These are phyloP conservation scores for Ramularia endophylla DNA, from an alignment of 2,329 filamentous ascomycete genomes.

Conservation along the genomic window DNA sequence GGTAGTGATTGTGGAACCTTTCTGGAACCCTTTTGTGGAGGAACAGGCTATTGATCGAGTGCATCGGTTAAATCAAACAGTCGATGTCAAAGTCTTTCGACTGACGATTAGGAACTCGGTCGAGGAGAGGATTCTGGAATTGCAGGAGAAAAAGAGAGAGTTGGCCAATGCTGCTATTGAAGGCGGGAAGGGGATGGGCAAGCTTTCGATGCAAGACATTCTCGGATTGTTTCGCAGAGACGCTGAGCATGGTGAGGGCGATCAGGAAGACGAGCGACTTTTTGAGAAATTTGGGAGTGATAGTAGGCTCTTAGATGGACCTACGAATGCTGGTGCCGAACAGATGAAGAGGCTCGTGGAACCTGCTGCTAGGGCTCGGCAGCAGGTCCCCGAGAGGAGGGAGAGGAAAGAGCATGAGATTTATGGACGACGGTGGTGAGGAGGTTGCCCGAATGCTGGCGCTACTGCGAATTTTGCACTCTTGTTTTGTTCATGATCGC, in stretches of 20 bases:
- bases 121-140: conserved; percentile 87
- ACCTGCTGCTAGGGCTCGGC: conserved; percentile 5
- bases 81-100: conserved; percentile 93
- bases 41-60: conserved; percentile 98
- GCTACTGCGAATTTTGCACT: neutral
- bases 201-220: conserved; percentile 89
- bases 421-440: conserved; percentile 32
- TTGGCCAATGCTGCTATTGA: conserved; percentile 91
- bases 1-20: conserved; percentile 92
- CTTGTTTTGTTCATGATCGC: too few species aligned
- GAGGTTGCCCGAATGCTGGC: neutral
- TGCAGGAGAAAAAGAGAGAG: conserved; percentile 89
- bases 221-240: conserved; percentile 79
- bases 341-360: conserved; percentile 6
- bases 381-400: conserved; percentile 17
- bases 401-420: conserved; percentile 29
- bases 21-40: conserved; percentile 98
- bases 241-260: conserved; percentile 41
- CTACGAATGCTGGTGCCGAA: conserved; percentile 3
- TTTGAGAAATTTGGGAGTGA: conserved; percentile 30
- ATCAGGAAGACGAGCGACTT: conserved; percentile 38
- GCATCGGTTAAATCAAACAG: conserved; percentile 93
- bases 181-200: conserved; percentile 68
- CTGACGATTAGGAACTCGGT: conserved; percentile 82
- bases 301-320: conserved; percentile 31